Evolutionary conservation across 2,329 filamentous ascomycete genomes (phyloP).

Genomic region (Gaeumannomyces tritici): DNA sequence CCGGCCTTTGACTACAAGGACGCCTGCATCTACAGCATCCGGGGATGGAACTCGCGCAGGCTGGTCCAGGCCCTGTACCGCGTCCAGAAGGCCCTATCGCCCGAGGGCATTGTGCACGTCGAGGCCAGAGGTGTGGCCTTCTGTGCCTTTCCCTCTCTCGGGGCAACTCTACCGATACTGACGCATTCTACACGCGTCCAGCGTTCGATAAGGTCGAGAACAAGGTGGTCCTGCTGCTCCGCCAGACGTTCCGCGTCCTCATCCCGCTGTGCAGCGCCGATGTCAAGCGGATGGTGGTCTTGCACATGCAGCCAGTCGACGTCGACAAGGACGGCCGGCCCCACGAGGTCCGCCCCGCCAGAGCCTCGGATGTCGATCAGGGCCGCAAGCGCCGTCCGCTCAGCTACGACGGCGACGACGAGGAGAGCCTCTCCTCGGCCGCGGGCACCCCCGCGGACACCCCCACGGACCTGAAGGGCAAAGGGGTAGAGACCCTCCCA

Average conservation of each 20-base stretch:
- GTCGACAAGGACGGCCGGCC: background rate
- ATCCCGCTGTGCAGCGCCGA: background rate
- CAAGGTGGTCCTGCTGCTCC: background rate
- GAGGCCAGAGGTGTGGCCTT: background rate
- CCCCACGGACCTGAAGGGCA: background rate
- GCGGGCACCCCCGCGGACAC: background rate
- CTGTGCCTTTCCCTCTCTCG: background rate
- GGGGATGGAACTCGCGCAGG: background rate
- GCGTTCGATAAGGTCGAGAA: background rate
- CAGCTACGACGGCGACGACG: background rate
- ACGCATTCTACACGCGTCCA: background rate
- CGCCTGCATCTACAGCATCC: background rate
- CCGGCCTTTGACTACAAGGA: background rate
- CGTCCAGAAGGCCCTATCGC: background rate
- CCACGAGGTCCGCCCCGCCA: background rate
- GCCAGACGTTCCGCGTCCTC: background rate
- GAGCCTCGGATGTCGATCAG: background rate
- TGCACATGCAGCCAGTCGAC: background rate
- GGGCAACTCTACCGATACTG: background rate
- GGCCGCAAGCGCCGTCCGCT: background rate
- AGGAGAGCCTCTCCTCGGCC: background rate
- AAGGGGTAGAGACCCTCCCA: background rate
- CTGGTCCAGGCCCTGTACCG: background rate
- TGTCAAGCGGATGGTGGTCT: background rate
- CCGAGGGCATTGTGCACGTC: background rate